Evolutionary conservation across 1,284 basidiomycete genomes (phyloP), one percentile per base, ranked within the genome.

Genomic region (Xanthoconium separans): DNA sequence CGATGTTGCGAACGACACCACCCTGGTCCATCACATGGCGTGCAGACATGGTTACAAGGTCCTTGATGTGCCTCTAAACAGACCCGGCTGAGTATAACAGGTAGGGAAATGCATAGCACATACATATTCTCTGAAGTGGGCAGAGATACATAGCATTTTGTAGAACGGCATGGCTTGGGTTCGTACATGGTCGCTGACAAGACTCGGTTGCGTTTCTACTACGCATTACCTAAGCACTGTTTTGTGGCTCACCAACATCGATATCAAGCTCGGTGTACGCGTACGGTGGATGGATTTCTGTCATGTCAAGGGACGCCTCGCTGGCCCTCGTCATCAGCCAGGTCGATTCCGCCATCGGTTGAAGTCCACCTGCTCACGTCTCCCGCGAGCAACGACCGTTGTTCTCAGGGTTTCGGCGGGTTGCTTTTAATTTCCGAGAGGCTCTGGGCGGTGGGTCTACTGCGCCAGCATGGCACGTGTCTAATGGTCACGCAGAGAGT

Each of bases 1-100:
- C 79, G 54, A 95, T 80, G 44, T 80, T 81, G 27, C 92, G 83
- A 24, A 95, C 91, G 43, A 91, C 87, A 27, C 91, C 92, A 48
- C 92, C 93, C 20, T 80, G 73, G 55, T 88, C 77, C 75, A 95
- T 80, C 51, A 95, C 77, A 65, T 90, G 86, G 53, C 75, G 79
- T 20, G 90, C 89, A 6, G 89, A 83, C 63, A 85, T 82, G 12
- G 79, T 79, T 24, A 93, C 90, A 16, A 95, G 79, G 58, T 85
- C 82, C 55, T 89, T 86, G 44, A 95, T 86, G 61, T 88, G 84
- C 73, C 75, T 77, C 91, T 93, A 65, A 50, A 31, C 15, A 11
- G 47, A 30, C 41, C 40, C 46, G 47, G 58, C 43, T 36, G 33
- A 7, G 47, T 15, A 7, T 42, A 44, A 27, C 58, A 27, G 4